Evolutionary conservation across 176 grass and related monocot species (phyloP).

Genomic region (Ananas comosus): DNA sequence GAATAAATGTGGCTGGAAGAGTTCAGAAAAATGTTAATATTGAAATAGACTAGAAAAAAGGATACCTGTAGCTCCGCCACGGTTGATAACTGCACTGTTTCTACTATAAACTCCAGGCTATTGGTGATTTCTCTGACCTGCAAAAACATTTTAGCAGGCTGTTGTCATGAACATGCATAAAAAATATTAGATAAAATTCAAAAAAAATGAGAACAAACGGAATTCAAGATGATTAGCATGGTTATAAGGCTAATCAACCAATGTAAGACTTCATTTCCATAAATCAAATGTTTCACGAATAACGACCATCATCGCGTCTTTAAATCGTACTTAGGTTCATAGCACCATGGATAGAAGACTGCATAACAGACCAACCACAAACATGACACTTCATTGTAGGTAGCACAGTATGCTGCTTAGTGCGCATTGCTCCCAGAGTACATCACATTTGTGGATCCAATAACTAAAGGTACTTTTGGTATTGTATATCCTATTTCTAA

Average conservation of each 20-base stretch:
- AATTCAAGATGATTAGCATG: background rate
- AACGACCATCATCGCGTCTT: no score
- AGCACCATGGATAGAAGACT: no score
- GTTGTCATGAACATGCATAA: background rate
- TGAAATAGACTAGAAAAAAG: background rate
- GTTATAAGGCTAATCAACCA: background rate
- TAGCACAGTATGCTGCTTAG: no score
- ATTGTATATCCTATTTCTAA: no score
- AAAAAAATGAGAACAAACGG: background rate
- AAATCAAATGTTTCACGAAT: no score
- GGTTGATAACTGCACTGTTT: conserved; percentile 39
- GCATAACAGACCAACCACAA: no score
- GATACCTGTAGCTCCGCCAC: conserved; percentile 57
- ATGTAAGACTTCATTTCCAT: background rate
- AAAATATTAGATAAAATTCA: background rate
- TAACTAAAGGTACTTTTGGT: no score
- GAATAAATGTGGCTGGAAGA: background rate
- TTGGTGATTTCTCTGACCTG: conserved; percentile 41
- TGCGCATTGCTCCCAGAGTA: no score
- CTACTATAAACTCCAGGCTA: conserved; percentile 40
- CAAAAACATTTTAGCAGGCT: conserved; percentile 11
- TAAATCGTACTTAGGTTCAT: no score
- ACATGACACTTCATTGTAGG: no score
- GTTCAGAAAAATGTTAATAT: conserved; percentile 3
- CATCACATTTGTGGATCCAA: no score